phyloP scores from a whole-genome alignment of 768 basidiomycete species.

The Cystobasidiopsis lactophilus region DNA sequence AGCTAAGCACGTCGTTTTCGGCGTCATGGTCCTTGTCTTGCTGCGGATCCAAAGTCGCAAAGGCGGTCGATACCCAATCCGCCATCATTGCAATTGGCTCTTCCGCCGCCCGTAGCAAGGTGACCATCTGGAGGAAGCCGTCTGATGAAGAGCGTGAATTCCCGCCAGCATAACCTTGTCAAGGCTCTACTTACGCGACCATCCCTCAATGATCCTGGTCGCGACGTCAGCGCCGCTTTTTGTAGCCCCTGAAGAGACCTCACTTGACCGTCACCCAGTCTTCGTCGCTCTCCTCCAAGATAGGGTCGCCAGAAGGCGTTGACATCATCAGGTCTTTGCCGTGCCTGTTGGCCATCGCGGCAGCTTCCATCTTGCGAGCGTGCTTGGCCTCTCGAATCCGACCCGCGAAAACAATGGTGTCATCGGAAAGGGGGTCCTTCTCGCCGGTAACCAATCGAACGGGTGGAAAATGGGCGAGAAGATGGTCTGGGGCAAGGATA shows the following conservation, averaged over 20 bases:
- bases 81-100: slow-evolving; percentile 60
- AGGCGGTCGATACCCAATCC: slow-evolving; percentile 74
- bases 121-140: slow-evolving; percentile 53
- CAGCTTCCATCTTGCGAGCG: slow-evolving; percentile 50
- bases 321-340: slow-evolving; percentile 11
- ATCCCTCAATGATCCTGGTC: slow-evolving; percentile 77
- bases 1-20: slow-evolving; percentile 1
- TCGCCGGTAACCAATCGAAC: slow-evolving; percentile 46
- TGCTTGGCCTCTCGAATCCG: slow-evolving; percentile 87
- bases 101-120: slow-evolving; percentile 57
- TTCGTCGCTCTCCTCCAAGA: slow-evolving; percentile 47
- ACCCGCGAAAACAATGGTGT: slow-evolving; percentile 89
- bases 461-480: slow-evolving; percentile 83
- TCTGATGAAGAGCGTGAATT: neutral
- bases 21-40: neutral
- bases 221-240: slow-evolving; percentile 24
- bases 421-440: slow-evolving; percentile 87
- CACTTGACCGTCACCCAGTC: slow-evolving; percentile 47
- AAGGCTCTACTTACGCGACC: slow-evolving; percentile 70
- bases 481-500: slow-evolving; percentile 56
- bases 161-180: neutral
- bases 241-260: neutral
- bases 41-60: slow-evolving; percentile 25
- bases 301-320: slow-evolving; percentile 14
- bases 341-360: slow-evolving; percentile 37